phyloP scores from a whole-genome alignment of 2,329 filamentous ascomycete genomes.

The Magnaporthiopsis incrustans region DNA sequence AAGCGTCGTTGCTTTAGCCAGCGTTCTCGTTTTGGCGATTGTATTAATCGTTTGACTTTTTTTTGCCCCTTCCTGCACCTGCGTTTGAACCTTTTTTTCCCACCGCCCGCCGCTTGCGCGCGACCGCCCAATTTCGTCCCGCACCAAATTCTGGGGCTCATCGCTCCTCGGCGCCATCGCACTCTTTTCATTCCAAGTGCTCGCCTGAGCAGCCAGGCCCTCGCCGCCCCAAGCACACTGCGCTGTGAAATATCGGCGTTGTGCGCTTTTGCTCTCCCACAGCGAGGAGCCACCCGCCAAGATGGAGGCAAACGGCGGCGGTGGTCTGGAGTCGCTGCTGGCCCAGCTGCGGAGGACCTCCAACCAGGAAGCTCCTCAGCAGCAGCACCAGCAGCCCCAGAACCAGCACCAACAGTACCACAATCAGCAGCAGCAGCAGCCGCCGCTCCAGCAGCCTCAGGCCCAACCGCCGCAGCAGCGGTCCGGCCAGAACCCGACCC shows the following conservation, averaged over 20 bases:
- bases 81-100: background rate
- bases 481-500: slow-evolving; percentile 9
- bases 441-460: background rate
- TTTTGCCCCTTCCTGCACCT: slow-evolving; percentile 2
- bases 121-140: background rate
- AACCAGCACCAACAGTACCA: slow-evolving; percentile 5
- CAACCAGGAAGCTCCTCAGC: slow-evolving; percentile 16
- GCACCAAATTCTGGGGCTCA: background rate
- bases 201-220: background rate
- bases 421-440: background rate
- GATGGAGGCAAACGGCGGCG: slow-evolving; percentile 20
- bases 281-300: background rate
- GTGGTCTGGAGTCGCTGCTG: slow-evolving; percentile 31
- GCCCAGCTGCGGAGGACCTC: slow-evolving; percentile 30
- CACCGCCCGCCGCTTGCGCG: background rate
- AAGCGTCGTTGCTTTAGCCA: background rate
- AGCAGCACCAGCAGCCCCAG: slow-evolving; percentile 13
- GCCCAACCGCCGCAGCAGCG: background rate
- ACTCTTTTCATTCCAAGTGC: background rate
- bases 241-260: background rate
- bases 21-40: slow-evolving; percentile 2
- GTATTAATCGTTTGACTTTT: background rate
- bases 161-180: background rate
- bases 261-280: background rate
- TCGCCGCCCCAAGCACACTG: background rate